Evolutionary conservation across 164 flowering plant species (phyloP), one percentile per base, ranked within the genome.

Genomic region (Buxus sempervirens): DNA sequence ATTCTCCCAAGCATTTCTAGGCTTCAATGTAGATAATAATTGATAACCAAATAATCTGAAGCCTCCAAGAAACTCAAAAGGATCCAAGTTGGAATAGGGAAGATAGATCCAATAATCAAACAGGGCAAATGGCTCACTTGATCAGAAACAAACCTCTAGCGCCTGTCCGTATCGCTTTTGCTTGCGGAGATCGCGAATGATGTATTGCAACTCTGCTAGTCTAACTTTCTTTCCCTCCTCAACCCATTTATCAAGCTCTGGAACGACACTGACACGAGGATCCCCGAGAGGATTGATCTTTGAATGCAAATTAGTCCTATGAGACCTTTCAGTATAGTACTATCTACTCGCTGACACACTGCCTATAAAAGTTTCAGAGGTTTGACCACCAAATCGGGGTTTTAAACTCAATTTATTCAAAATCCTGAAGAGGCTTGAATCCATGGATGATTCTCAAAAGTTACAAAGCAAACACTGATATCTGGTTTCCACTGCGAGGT

Each of bases 161-260:
- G 97, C 98, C 6, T 93, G 96, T 32, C 72, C 9, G 78, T 69
- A 87, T 9, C 96, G 83, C 66, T 67, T 83, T 61, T 90, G 92
- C 77, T 79, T 80, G 55, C 98, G 88, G 25, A 93, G 86, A 57
- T 88, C 92, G 41, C 56, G 82, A 73, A 93, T 54, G 57, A 93
- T 80, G 63, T 85, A 86, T 19, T 74, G 72, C 20, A 93, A 81
- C 80, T 88, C 90, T 0, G 75, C 81, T 19, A 81, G 73, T 3
- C 77, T 54, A 38, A 83, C 76, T 62, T 75, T 81, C 13, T 78
- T 81, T 13, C 89, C 91, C n/a, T 63, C 65, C 12, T 77, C 67
- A 8, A 82, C 75, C 97, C 96, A 93, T 9, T 70, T 70, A 38
- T 93, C 91, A 36, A 93, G 90, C 82, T 82, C 88, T 0, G 88